Evolutionary conservation across 495 filamentous ascomycete species (phyloP).

Genomic region (Penicillium argentinense): DNA sequence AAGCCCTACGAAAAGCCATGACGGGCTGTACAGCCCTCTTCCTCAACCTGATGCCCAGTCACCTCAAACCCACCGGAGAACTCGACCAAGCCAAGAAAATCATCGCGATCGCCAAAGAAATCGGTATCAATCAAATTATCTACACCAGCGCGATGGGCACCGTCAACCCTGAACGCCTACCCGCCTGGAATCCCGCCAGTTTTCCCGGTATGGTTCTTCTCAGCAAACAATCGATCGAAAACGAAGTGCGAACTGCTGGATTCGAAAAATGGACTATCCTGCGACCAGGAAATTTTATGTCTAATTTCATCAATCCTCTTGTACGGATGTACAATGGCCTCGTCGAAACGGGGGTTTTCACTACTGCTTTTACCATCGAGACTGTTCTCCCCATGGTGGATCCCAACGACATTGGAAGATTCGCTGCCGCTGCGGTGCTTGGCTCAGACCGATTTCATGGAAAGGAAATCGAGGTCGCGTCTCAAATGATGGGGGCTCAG

Average conservation of each 20-base stretch:
- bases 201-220: constrained; percentile 26
- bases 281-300: constrained; percentile 50
- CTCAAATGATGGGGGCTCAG: constrained; percentile 34
- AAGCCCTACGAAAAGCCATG: constrained; percentile 33
- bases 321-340: constrained; percentile 38
- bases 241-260: constrained; percentile 24
- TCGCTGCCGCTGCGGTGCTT: constrained; percentile 41
- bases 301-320: constrained; percentile 43
- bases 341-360: constrained; percentile 32
- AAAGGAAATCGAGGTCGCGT: constrained; percentile 37
- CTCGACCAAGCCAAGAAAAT: constrained; percentile 37
- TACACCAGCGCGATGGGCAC: constrained; percentile 38
- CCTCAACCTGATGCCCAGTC: constrained; percentile 43
- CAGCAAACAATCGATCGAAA: constrained; percentile 39
- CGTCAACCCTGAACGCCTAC: constrained; percentile 22
- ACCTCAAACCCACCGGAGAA: constrained; percentile 24
- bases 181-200: constrained; percentile 22
- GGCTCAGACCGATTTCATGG: constrained; percentile 38
- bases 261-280: constrained; percentile 45
- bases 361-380: constrained; percentile 29
- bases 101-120: constrained; percentile 40
- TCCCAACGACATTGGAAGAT: constrained; percentile 49
- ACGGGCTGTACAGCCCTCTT: constrained; percentile 46
- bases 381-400: constrained; percentile 41
- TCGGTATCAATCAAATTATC: constrained; percentile 39